Conservation (phyloP, 768 basidiomycete genomes). For the Tylopilus vinaceipallidus region DNA sequence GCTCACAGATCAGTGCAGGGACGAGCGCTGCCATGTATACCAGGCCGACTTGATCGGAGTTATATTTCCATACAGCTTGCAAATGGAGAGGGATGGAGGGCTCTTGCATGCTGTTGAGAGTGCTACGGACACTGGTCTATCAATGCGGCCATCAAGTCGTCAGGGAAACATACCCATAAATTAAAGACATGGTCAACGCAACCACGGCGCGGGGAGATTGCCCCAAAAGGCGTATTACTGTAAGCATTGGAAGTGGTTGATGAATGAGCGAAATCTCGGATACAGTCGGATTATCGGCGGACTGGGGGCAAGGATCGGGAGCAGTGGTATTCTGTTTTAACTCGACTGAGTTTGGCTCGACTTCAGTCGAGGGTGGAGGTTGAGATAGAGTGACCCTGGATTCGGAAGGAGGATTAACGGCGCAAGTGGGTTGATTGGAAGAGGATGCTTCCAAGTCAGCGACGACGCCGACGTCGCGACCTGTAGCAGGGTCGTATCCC, state of each 20-base stretch:
- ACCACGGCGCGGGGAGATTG: constrained; percentile 50
- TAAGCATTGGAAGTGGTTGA: constrained; percentile 36
- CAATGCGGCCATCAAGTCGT: neutral
- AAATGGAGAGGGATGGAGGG: constrained; percentile 58
- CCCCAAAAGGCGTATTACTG: constrained; percentile 41
- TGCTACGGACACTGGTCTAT: constrained; percentile 29
- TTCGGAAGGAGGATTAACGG: neutral
- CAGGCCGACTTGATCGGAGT: constrained; percentile 56
- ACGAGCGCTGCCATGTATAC: constrained; percentile 63
- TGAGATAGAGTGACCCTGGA: neutral
- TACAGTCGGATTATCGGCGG: neutral
- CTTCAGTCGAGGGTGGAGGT: neutral
- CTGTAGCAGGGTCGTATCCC: constrained; percentile 42
- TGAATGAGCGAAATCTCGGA: constrained; percentile 15
- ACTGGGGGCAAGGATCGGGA: neutral
- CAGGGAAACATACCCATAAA: constrained; percentile 49
- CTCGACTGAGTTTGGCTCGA: neutral
- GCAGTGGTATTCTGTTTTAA: neutral
- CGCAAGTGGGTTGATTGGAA: neutral
- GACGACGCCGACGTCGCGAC: constrained; percentile 5
- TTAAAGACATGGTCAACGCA: constrained; percentile 43
- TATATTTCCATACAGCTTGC: constrained; percentile 46
- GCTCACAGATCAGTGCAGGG: constrained; percentile 63
- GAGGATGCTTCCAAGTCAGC: constrained; percentile 9
- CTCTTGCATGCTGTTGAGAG: constrained; percentile 50